Evolutionary conservation across 2,329 filamentous ascomycete genomes (phyloP), one percentile per base, ranked within the genome.

Genomic region (Huntiella moniliformis): DNA sequence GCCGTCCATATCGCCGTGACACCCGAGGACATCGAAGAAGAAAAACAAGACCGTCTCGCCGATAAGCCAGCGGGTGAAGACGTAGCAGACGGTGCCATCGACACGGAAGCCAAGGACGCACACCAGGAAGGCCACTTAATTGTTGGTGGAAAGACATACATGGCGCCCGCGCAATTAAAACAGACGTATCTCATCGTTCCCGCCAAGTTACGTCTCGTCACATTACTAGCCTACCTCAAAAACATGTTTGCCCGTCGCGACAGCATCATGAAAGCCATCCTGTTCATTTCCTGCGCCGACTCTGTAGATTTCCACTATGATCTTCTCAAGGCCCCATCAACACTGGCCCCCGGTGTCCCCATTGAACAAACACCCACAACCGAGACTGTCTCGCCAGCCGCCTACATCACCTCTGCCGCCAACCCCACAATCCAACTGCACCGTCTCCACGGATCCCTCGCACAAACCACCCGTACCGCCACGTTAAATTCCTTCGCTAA

Each of bases 251-350:
- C 84, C 48, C 74, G 87, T 13, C 83, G 82, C 60, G 88, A 86
- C 0, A 85, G 84, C 1, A 82, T 93, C 13, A 95, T 93, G 83
- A 96, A 98, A 61, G 83, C 82, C 16, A 95, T 98, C 50, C 71
- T 98, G 33, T 98, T 98, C 63, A 82, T 98, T 42, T 94, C 88
- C 8, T 98, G 91, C 56, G 87, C 91, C 15, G 91, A 98, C 59
- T 91, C 85, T 1, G 91, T 96, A 49, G 86, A 98, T 58, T 98
- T 95, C 55, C 88, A 96, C 60, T 96, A 86, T 58, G 82, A 92
- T 50, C 65, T 94, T 3, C 73, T 98, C 16, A 46, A 42, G 38
- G 46, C 44, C 15, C 51, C 51, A 3, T 56, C 57, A 3, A 41
- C 42, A 22, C 33, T 41, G 4, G 50, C 56, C 0, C 56, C 58